Base-by-base conservation (phyloP, 140 eudicot genomes). In the Cichorium intybus region DNA sequence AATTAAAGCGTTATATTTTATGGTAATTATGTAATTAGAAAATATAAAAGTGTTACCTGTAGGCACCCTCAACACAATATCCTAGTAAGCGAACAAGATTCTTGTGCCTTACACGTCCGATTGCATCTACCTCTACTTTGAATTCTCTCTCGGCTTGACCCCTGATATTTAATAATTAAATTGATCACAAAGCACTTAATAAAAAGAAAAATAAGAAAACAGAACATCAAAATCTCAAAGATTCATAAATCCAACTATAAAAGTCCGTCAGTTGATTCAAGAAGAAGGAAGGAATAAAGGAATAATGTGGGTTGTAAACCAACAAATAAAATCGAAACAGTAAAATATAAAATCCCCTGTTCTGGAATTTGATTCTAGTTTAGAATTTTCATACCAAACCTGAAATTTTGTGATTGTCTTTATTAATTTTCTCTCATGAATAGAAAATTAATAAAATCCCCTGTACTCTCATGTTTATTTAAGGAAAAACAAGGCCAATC, bases 1-100 rank as follows among this genome's bases (percentile, higher is more conserved):
- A 60, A 46, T 12, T n/a, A 18, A 10, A 48, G 5, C 56, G 37
- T 10, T 37, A 55, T 17, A 10, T 33, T 71, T 55, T 33, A 49
- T 28, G 60, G 14, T 18, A 26, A 33, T 48, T 23, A 60, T 61
- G 48, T 6, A 60, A 70, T 49, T 48, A 20, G 24, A 60, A 22
- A 23, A 15, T 33, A 43, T 18, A 63, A 1, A 29, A 41, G 56
- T 16, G 33, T 29, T 77, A 88, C 95, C 95, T 79, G 37, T 84
- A 78, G 60, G 95, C 91, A 63, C 95, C 95, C 70, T 87, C 95
- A n/a, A 82, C 90, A 72, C 95, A 87, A 59, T 87, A 87, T 12
- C 95, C 95, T 24, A 87, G 71, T 69, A 87, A 75, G 43, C 87
- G 78, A 26, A 84, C 95, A 62, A 87, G 84, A 79, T 85, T 84